These are phyloP conservation scores for Crotalaria pallida DNA, from an alignment of 306 rosid species.

Conservation along the genomic window DNA sequence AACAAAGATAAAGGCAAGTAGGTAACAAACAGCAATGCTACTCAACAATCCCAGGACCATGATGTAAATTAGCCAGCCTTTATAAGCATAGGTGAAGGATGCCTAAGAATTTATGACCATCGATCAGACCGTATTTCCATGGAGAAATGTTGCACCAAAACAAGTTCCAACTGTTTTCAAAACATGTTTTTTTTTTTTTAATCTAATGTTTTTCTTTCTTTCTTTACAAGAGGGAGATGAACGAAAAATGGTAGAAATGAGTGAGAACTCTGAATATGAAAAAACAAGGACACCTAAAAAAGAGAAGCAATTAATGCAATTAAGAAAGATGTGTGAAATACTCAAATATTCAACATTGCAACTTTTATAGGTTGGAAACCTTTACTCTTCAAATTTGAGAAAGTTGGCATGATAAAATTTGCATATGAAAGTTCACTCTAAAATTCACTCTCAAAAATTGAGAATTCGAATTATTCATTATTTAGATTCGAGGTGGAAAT, in stretches of 20 bases:
- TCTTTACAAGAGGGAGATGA: neutral
- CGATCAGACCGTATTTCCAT: too few species aligned
- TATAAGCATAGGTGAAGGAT: too few species aligned
- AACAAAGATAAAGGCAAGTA: neutral
- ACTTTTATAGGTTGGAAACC: neutral
- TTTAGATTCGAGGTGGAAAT: neutral
- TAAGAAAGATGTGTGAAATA: neutral
- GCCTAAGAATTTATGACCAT: too few species aligned
- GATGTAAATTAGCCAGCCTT: too few species aligned
- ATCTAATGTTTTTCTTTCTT: neutral
- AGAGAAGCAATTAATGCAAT: neutral
- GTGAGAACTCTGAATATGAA: neutral
- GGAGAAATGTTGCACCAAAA: neutral
- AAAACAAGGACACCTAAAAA: neutral
- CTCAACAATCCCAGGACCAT: neutral
- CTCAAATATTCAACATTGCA: neutral
- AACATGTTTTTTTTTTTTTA: neutral
- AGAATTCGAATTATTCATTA: too few species aligned
- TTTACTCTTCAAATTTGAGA: too few species aligned
- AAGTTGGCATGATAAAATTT: too few species aligned
- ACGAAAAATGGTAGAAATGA: neutral
- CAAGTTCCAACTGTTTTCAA: neutral
- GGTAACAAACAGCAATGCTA: slow-evolving; percentile 10
- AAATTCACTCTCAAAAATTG: too few species aligned
- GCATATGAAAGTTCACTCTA: too few species aligned